These are phyloP conservation scores for Ramaria sp. DNA, from an alignment of 768 basidiomycete genomes.

Conservation along the genomic window DNA sequence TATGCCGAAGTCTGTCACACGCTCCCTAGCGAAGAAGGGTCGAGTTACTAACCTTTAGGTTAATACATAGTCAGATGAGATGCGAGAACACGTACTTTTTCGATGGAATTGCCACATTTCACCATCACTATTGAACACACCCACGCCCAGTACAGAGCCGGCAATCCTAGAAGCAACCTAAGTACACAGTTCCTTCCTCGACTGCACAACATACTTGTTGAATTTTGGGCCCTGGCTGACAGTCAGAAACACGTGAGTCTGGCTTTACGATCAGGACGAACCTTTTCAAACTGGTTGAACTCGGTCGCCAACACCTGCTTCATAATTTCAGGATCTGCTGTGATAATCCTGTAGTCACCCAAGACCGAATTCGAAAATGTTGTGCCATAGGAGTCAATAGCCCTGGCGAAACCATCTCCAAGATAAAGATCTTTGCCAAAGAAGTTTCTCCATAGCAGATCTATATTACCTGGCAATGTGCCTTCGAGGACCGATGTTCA, in stretches of 20 bases:
- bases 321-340: background rate
- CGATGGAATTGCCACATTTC: slow-evolving; percentile 53
- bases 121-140: slow-evolving; percentile 21
- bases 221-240: background rate
- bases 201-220: background rate
- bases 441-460: background rate
- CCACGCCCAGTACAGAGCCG: slow-evolving; percentile 9
- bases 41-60: slow-evolving; percentile 34
- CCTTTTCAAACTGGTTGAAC: slow-evolving; percentile 36
- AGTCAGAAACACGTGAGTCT: background rate
- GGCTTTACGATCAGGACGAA: no score
- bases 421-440: background rate
- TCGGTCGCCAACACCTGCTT: slow-evolving; percentile 36
- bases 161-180: slow-evolving; percentile 3
- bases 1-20: slow-evolving; percentile 51
- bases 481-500: no score
- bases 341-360: slow-evolving; percentile 6
- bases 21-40: slow-evolving; percentile 57
- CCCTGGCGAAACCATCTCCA: background rate
- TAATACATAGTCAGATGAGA: slow-evolving; percentile 6
- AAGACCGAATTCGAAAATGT: slow-evolving; percentile 12
- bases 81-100: background rate
- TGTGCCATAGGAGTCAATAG: slow-evolving; percentile 1
- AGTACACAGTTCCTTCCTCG: background rate
- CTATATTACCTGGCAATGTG: background rate